Conservation (phyloP, 129 eudicot genomes). For the Cynara cardunculus region DNA sequence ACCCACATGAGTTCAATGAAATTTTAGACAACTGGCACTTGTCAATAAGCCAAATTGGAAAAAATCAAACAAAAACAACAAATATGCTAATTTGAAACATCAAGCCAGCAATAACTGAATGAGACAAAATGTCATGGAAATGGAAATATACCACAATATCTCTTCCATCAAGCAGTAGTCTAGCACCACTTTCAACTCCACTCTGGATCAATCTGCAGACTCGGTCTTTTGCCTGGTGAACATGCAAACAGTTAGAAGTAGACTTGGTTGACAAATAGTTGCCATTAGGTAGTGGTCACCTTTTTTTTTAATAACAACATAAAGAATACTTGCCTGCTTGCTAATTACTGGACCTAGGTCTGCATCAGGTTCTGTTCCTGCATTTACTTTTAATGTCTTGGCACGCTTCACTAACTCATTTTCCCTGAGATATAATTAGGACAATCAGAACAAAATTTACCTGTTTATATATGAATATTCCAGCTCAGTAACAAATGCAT, state of each 20-base stretch:
- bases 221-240: constrained; percentile 80
- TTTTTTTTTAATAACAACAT: not conserved
- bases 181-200: constrained; percentile 88
- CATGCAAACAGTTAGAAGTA: constrained; percentile 8
- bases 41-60: not conserved
- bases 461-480: not conserved
- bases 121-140: not conserved
- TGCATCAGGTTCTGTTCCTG: constrained; percentile 89
- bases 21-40: not conserved
- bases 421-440: constrained; percentile 50
- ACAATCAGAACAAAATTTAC: not conserved
- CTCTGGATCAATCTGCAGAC: constrained; percentile 72
- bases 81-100: not conserved
- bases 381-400: constrained; percentile 76
- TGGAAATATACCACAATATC: constrained; percentile 58
- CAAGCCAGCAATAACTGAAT: not conserved
- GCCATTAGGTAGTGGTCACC: not conserved
- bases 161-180: constrained; percentile 91
- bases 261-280: not conserved
- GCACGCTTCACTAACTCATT: constrained; percentile 82
- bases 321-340: constrained; percentile 64
- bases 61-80: not conserved
- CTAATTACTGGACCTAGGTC: constrained; percentile 98
- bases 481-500: not conserved
- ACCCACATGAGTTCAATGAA: not conserved